Conservation (phyloP, 1,139 yeast species). For the Yamadazyma blattariae region DNA sequence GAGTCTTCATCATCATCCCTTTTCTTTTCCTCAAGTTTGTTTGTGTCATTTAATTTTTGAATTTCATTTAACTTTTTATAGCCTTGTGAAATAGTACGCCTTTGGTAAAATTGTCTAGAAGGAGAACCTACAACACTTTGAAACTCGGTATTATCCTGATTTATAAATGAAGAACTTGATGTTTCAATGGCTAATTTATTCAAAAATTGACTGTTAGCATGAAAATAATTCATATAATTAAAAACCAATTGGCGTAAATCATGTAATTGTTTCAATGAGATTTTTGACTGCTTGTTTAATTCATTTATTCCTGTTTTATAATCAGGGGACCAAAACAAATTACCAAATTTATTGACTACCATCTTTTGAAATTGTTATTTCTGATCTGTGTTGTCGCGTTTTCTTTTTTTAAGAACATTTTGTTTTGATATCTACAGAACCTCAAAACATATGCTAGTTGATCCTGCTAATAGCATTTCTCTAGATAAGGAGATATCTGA, state of each 20-base stretch:
- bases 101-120: slow-evolving; percentile 3
- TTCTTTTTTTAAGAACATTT: not conserved
- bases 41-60: not conserved
- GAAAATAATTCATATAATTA: slow-evolving; percentile 35
- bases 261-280: slow-evolving; percentile 40
- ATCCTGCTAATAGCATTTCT: not conserved
- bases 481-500: slow-evolving; percentile 7
- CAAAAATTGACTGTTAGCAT: slow-evolving; percentile 36
- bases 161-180: not conserved
- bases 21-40: not conserved
- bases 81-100: slow-evolving; percentile 12
- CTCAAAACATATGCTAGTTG: not conserved
- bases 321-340: slow-evolving; percentile 43
- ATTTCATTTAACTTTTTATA: slow-evolving; percentile 6
- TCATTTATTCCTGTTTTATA: slow-evolving; percentile 34
- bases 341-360: slow-evolving; percentile 4
- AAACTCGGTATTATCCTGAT: not conserved
- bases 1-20: not conserved
- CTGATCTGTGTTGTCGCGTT: slow-evolving; percentile 1
- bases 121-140: slow-evolving; percentile 1
- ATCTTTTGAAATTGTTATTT: not conserved
- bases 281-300: slow-evolving; percentile 27
- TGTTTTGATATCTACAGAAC: not conserved
- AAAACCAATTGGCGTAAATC: slow-evolving; percentile 41
- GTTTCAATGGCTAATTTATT: slow-evolving; percentile 12